These are phyloP conservation scores for Rhodamnia argentea DNA, from an alignment of 345 rosid genomes.

Conservation along the genomic window DNA sequence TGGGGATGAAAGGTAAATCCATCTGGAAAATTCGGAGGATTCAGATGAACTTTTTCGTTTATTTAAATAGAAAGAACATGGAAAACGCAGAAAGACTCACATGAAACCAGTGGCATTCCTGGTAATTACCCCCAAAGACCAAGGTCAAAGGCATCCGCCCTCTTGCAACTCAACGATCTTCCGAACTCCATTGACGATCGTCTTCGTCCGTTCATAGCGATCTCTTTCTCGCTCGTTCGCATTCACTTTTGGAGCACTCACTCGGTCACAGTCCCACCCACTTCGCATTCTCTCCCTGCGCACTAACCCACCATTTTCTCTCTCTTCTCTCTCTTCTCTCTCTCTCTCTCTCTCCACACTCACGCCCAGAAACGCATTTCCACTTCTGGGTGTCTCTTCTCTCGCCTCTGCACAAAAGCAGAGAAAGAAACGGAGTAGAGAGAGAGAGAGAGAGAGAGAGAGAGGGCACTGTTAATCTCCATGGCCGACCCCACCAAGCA, in stretches of 20 bases:
- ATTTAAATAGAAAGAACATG: too few relatives aligned
- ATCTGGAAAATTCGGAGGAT: neutral
- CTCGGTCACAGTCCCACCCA: neutral
- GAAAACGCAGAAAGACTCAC: too few relatives aligned
- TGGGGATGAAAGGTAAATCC: too few relatives aligned
- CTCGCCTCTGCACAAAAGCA: neutral
- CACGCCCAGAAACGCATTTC: neutral
- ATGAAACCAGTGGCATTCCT: too few relatives aligned
- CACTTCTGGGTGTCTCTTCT: neutral
- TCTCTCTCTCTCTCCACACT: neutral
- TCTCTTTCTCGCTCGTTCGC: neutral
- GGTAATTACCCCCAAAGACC: too few relatives aligned
- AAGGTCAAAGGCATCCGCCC: neutral
- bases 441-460: neutral
- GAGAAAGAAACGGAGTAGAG: neutral
- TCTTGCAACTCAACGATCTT: neutral
- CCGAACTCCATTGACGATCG: neutral
- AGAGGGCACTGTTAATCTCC: neutral
- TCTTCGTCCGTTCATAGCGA: neutral
- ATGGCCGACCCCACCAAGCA: conserved; percentile 66
- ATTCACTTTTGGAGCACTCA: neutral
- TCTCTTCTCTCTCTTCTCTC: neutral
- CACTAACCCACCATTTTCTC: neutral
- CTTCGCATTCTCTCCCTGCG: neutral
- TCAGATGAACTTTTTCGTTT: neutral